phyloP scores from a whole-genome alignment of 768 basidiomycete species.

The Hericium erinaceus region DNA sequence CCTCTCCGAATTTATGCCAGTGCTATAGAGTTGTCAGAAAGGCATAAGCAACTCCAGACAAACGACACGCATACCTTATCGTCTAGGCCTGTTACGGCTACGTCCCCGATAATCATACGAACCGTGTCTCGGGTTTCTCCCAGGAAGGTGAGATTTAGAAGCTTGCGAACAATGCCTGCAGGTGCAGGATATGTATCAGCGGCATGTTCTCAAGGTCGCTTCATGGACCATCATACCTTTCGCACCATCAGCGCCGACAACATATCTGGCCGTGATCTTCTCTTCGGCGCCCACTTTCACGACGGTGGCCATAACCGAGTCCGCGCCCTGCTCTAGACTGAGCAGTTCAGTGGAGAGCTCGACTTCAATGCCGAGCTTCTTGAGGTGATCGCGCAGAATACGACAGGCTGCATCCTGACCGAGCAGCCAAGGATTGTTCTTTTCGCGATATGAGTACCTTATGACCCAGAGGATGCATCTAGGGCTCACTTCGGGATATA shows the following conservation, averaged over 20 bases:
- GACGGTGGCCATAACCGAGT: background rate
- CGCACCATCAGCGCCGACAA: slow-evolving; percentile 4
- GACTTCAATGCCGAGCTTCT: background rate
- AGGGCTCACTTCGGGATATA: background rate
- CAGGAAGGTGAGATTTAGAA: background rate
- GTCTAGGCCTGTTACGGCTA: background rate
- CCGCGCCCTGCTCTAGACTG: background rate
- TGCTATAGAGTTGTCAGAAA: background rate
- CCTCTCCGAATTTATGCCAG: background rate
- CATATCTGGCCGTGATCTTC: background rate
- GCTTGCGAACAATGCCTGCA: slow-evolving; percentile 1
- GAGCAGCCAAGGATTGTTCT: background rate
- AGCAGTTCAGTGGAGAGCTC: background rate
- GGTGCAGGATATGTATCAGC: background rate
- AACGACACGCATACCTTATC: background rate
- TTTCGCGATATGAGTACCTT: background rate
- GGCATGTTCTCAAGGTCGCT: too few relatives aligned
- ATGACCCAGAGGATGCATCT: too few relatives aligned
- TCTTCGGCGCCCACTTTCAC: background rate
- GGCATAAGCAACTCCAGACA: background rate
- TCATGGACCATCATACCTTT: background rate
- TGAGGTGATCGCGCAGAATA: background rate
- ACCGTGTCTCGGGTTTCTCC: slow-evolving; percentile 1
- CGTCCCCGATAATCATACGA: background rate
- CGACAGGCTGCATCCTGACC: background rate